Base-by-base conservation (phyloP, 805 yeast species). In the Candida sithepensis region DNA sequence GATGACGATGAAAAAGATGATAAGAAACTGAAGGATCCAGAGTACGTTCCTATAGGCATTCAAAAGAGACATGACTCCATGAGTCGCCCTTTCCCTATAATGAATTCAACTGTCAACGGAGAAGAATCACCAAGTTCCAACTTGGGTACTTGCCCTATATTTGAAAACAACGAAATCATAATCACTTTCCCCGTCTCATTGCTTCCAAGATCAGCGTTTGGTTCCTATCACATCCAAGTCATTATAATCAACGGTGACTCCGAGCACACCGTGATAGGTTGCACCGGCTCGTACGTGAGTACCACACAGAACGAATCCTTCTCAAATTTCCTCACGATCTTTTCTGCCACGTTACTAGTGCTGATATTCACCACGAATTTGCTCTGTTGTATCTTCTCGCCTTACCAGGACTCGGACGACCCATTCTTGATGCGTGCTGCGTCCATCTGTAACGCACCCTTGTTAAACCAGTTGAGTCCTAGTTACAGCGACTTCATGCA, bases 391-490 rank as follows among this genome's bases (percentile, higher is more conserved):
- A 66, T 72, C 7, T 64, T 73, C 43, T 75, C 85, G 34, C 82
- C 86, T 0, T 77, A 74, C 58, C 82, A 77, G 66, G 88, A 81
- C 64, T 65, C 86, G 26, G 59, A 74, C 41, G 70, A 78, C 52
- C 76, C 82, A 30, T 74, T 78, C 57, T 56, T 81, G 46, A 67
- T 71, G 56, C 56, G 69, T 48, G 84, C 84, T 22, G 72, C 85
- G 6, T 76, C 82, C 24, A 79, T 79, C 41, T 81, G 85, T 59
- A 80, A 79, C 55, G 79, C 73, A 26, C 73, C 78, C 2, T 67
- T 82, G 42, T 66, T 83, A 33, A 70, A 72, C 39, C 82, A 83
- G 44, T 57, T 82, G 40, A 80, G 78, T 42, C 85, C 88, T 1
- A 72, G 75, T 12, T 69, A 73, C 8, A 65, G 68, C 3, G 78